Evolutionary conservation across 2,329 filamentous ascomycete species (phyloP).

Genomic region (Aspergillus carbonarius): DNA sequence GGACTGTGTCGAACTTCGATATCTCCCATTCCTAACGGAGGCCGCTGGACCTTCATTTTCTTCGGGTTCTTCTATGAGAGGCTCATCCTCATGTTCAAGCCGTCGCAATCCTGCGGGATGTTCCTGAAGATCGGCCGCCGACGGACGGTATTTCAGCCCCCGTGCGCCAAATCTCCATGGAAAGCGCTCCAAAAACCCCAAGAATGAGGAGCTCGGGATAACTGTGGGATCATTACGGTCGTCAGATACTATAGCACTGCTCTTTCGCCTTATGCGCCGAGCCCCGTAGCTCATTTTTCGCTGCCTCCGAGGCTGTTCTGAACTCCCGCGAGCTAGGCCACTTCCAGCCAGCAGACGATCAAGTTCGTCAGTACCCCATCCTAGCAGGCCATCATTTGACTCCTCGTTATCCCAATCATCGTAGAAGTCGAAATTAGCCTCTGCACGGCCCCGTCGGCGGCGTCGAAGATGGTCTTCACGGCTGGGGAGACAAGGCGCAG

Average conservation of each 20-base stretch:
- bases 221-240: conserved; percentile 71
- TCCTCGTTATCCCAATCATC: conserved; percentile 86
- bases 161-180: conserved; percentile 80
- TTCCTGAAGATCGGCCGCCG: conserved; percentile 85
- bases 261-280: conserved; percentile 61
- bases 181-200: conserved; percentile 79
- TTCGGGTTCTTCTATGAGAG: conserved; percentile 66
- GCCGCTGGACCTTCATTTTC: conserved; percentile 35
- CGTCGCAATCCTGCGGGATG: conserved; percentile 63
- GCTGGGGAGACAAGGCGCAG: conserved; percentile 66
- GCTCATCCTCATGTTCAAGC: conserved; percentile 61
- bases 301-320: conserved; percentile 68
- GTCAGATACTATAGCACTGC: conserved; percentile 50
- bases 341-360: conserved; percentile 76
- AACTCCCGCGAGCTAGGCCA: conserved; percentile 40
- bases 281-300: conserved; percentile 89
- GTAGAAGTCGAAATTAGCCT: conserved; percentile 94
- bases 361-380: conserved; percentile 82
- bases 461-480: conserved; percentile 73
- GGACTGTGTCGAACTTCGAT: conserved; percentile 74
- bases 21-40: conserved; percentile 30
- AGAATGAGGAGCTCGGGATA: conserved; percentile 81
- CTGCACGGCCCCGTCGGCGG: conserved; percentile 66
- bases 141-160: conserved; percentile 82
- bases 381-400: conserved; percentile 60